These are phyloP conservation scores for Penicillium desertorum DNA, from an alignment of 495 filamentous ascomycete species.

Conservation along the genomic window DNA sequence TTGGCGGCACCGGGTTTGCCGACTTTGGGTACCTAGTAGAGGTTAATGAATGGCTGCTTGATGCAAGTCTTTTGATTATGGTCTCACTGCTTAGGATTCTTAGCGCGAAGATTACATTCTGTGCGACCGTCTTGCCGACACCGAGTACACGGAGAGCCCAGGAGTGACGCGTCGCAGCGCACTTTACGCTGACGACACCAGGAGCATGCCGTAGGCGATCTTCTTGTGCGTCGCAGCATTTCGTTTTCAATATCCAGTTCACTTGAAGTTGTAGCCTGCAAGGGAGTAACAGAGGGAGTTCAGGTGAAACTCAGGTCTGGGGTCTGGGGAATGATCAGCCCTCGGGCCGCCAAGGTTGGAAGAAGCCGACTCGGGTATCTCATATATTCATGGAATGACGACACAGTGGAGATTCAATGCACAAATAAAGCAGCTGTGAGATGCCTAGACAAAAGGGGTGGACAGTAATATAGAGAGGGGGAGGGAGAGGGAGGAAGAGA, in stretches of 20 bases:
- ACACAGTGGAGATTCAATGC: too few relatives aligned
- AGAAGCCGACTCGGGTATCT: slow-evolving; percentile 2
- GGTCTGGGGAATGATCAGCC: not conserved
- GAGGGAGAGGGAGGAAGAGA: too few relatives aligned
- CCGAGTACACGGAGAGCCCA: slow-evolving; percentile 50
- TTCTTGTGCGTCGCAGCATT: slow-evolving; percentile 33
- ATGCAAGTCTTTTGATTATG: slow-evolving; percentile 15
- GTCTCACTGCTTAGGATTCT: slow-evolving; percentile 30
- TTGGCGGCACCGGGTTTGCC: not conserved
- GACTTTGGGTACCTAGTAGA: not conserved
- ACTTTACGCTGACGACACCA: slow-evolving; percentile 54
- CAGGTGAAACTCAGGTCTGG: not conserved
- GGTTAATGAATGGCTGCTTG: not conserved
- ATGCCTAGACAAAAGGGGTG: too few relatives aligned
- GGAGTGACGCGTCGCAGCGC: slow-evolving; percentile 51
- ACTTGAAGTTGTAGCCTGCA: not conserved
- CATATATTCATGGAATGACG: too few relatives aligned
- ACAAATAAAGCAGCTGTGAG: too few relatives aligned
- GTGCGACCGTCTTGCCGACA: slow-evolving; percentile 45
- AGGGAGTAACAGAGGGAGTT: not conserved
- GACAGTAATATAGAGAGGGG: too few relatives aligned
- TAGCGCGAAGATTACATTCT: slow-evolving; percentile 37
- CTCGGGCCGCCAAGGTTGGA: not conserved
- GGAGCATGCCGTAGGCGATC: slow-evolving; percentile 48
- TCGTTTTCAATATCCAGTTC: not conserved